Evolutionary conservation across 768 basidiomycete species (phyloP), one percentile per base, ranked within the genome.

Genomic region (Russula sp.): DNA sequence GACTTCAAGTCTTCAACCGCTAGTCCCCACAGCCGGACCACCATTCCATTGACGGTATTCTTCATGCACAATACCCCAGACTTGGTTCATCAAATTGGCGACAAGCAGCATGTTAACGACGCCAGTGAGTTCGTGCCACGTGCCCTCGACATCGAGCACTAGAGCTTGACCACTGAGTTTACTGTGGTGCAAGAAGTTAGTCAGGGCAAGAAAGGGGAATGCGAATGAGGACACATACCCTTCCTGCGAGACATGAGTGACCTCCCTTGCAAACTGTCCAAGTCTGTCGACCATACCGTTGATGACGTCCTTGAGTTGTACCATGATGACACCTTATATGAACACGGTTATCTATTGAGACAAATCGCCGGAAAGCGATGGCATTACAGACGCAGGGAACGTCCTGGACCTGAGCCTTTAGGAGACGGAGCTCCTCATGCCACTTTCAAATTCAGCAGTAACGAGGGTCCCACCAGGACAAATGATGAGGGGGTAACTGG

Each of bases 101-200:
- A 86, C 87, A 63, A 27, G 22, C 22, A 89, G 75, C 69, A 87
- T 87, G 75, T 89, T 90, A 69, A 90, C 88, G 54, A 88, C 87
- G 59, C 83, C 86, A 0, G 89, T 91, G 57, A 90, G 75, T 72
- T 91, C 86, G 40, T 84, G 80, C 89, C 89, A 91, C 3, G 88
- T 89, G 34, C 91, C 91, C 76, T 93, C 89, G 48, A 92, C 91
- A 57, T 90, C 89, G n/a, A 88, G 73, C 16, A 94, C 91, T 61
- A 86, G 79, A 31, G 91, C 91, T 68, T 92, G 89, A 6, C 89
- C 89, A 69, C 90, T 90, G 53, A 92, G 79, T n/a, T 88, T 88
- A 0, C 77, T 83, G 51, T 3, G 40, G 40, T 2, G 22, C 20
- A 51, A 45, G 27, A 22, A 18, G 42, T 60, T 11, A 60, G 42